Conservation (phyloP, 768 basidiomycete species). For the Boletus vinaceobasis region DNA sequence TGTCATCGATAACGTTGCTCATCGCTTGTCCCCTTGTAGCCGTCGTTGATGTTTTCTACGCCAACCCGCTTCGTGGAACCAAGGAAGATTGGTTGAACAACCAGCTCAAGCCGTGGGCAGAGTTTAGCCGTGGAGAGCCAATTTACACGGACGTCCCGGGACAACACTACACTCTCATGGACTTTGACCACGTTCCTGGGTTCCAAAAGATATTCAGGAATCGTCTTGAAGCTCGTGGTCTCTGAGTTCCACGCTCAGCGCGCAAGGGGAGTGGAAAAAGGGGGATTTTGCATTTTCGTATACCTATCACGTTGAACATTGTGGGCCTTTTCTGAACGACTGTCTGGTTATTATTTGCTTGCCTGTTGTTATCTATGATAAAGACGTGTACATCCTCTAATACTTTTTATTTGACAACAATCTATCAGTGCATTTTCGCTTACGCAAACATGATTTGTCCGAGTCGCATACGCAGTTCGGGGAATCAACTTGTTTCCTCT, state of each 20-base stretch:
- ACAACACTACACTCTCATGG: slow-evolving; percentile 24
- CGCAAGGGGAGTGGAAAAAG: not conserved
- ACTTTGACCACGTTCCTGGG: slow-evolving; percentile 22
- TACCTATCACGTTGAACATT: not conserved
- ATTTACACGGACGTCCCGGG: slow-evolving; percentile 19
- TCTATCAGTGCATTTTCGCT: not conserved
- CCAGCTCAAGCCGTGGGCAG: slow-evolving; percentile 18
- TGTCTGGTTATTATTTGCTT: not conserved
- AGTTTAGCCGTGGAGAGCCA: slow-evolving; percentile 14
- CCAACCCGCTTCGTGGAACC: slow-evolving; percentile 12
- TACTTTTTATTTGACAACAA: not conserved
- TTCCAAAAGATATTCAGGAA: slow-evolving; percentile 26
- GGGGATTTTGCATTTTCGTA: not conserved
- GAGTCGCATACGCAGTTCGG: not conserved
- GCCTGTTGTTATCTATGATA: not conserved
- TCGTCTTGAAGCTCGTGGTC: slow-evolving; percentile 22
- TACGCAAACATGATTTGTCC: slow-evolving; percentile 10
- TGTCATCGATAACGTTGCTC: not conserved
- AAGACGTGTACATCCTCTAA: not conserved
- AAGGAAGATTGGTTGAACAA: slow-evolving; percentile 23
- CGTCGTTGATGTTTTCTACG: slow-evolving; percentile 16
- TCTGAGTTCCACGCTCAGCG: not conserved
- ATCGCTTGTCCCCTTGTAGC: not conserved
- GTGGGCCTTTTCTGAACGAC: not conserved
- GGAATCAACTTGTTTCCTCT: not conserved